Conservation (phyloP, 768 basidiomycete genomes). For the Kwoniella mangroviensis region DNA sequence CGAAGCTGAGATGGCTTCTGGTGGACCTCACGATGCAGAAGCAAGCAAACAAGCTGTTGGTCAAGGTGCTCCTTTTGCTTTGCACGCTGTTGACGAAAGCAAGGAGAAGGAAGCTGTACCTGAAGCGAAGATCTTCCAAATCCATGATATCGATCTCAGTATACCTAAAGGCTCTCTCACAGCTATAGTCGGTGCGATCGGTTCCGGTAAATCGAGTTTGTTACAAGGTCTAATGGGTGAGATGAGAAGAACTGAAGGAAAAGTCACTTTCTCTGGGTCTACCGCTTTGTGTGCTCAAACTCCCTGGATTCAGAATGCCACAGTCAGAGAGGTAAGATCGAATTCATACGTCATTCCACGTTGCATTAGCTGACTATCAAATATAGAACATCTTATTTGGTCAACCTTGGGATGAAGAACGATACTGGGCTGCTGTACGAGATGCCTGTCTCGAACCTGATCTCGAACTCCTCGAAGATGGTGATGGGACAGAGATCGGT, state of each 20-base stretch:
- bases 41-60: constrained; percentile 39
- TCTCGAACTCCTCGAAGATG: constrained; percentile 73
- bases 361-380: background rate
- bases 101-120: constrained; percentile 24
- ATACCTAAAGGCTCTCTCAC: constrained; percentile 78
- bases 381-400: constrained; percentile 79
- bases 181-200: constrained; percentile 84
- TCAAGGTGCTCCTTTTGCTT: constrained; percentile 27
- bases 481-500: constrained; percentile 83
- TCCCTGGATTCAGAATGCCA: constrained; percentile 85
- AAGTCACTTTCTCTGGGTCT: constrained; percentile 72
- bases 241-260: constrained; percentile 74
- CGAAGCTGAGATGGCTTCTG: constrained; percentile 45
- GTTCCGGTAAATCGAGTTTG: constrained; percentile 59
- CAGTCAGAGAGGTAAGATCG: constrained; percentile 67
- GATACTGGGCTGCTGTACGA: constrained; percentile 78
- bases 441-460: constrained; percentile 82
- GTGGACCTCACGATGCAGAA: constrained; percentile 29
- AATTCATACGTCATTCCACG: background rate
- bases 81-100: constrained; percentile 17
- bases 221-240: constrained; percentile 62
- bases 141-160: constrained; percentile 68
- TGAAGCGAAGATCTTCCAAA: constrained; percentile 63
- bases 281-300: constrained; percentile 82
- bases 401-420: constrained; percentile 74